A percentile compares a stretch with the other conserved stretches of the same genome.
Conservation (phyloP, 78 protist genomes). For the Protostelium mycophagum region DNA sequence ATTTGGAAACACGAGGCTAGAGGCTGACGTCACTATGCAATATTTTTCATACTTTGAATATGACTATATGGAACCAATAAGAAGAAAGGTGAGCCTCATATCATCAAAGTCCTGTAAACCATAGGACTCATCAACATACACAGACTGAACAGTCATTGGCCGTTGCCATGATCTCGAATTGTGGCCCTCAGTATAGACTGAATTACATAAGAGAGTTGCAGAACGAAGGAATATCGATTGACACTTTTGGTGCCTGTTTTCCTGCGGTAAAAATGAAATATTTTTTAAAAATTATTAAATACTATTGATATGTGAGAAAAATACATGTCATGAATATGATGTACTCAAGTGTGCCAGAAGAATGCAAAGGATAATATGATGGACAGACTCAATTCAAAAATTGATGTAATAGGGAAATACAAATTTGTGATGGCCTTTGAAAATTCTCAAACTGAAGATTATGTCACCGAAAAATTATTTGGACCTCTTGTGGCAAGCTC, state of each 20-base stretch:
- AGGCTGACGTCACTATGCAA: constrained; percentile 45
- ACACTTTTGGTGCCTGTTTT: constrained; percentile 57
- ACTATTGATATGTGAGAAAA: background rate
- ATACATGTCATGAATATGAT: constrained; percentile 16
- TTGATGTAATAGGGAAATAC: background rate
- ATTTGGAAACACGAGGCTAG: constrained; percentile 1
- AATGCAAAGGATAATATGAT: background rate
- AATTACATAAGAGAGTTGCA: constrained; percentile 17
- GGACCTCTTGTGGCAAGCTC: constrained; percentile 27
- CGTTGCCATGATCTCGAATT: constrained; percentile 49
- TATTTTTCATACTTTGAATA: constrained; percentile 38
- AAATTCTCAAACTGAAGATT: constrained; percentile 49
- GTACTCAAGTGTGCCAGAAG: constrained; percentile 25
- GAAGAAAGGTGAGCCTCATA: constrained; percentile 5
- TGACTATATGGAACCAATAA: constrained; percentile 15
- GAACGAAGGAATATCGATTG: constrained; percentile 18
- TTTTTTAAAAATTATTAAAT: background rate
- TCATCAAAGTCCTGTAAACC: background rate
- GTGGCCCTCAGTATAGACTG: constrained; percentile 32
- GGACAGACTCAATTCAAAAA: background rate
- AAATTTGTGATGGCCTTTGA: constrained; percentile 61
- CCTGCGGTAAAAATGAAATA: constrained; percentile 3
- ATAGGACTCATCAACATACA: too few species aligned
- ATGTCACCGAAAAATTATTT: constrained; percentile 72
- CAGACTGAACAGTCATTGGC: constrained; percentile 28